phyloP scores from a whole-genome alignment of 2,329 filamentous ascomycete genomes.

The Rosellinia necatrix region DNA sequence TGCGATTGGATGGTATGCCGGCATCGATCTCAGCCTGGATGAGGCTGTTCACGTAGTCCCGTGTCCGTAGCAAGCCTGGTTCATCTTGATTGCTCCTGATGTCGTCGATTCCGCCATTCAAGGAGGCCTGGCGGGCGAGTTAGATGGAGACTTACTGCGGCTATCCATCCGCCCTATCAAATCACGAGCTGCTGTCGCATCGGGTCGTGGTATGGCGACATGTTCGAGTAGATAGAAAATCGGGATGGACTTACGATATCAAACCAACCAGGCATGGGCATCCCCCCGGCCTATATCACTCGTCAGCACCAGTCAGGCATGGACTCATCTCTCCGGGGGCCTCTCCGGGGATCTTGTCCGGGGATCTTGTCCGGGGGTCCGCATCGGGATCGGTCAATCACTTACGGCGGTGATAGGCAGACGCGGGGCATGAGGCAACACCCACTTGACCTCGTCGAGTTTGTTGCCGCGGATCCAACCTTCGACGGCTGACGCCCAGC shows the following conservation, averaged over 20 bases:
- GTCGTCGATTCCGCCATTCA: constrained; percentile 38
- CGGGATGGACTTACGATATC: constrained; percentile 65
- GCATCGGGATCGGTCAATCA: constrained; percentile 21
- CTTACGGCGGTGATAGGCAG: constrained; percentile 84
- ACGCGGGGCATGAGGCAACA: constrained; percentile 86
- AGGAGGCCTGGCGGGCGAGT: constrained; percentile 29
- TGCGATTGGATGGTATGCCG: constrained; percentile 80
- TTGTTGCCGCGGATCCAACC: constrained; percentile 81
- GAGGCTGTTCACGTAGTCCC: constrained; percentile 76
- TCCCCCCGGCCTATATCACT: constrained; percentile 67
- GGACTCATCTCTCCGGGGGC: too few relatives aligned
- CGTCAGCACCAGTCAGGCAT: constrained; percentile 4
- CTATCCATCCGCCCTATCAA: neutral
- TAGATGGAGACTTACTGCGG: neutral
- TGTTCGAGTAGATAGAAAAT: neutral
- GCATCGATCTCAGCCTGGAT: constrained; percentile 80
- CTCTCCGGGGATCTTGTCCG: too few relatives aligned
- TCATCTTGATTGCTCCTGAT: constrained; percentile 57
- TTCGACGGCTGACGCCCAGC: constrained; percentile 82
- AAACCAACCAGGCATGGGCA: constrained; percentile 87
- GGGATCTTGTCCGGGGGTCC: neutral
- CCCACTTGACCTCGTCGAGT: constrained; percentile 89
- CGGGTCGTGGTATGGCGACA: too few relatives aligned
- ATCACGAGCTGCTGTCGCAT: constrained; percentile 6
- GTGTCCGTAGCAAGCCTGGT: constrained; percentile 72